Conservation (phyloP, 2,329 filamentous ascomycete species). For the Fusarium bactridioides region DNA sequence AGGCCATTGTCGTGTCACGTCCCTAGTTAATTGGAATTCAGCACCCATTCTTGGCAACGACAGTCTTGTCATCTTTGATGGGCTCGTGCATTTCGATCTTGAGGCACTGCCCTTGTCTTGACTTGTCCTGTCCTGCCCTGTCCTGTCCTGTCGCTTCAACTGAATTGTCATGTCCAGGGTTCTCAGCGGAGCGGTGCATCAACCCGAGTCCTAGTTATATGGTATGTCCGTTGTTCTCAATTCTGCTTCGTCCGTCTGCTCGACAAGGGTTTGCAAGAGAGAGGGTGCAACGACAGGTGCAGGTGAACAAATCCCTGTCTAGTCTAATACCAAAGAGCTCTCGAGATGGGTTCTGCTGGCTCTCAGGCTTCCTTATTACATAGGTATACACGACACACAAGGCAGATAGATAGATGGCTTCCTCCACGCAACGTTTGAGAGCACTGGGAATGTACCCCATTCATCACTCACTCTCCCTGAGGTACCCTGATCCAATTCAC, state of each 20-base stretch:
- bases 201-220: neutral
- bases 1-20: neutral
- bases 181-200: conserved; percentile 6
- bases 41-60: neutral
- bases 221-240: neutral
- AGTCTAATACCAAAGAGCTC: conserved; percentile 15
- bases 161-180: conserved; percentile 32
- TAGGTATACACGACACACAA: conserved; percentile 16
- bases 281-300: conserved; percentile 14
- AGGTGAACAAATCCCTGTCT: conserved; percentile 29
- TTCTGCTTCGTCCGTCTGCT: conserved; percentile 18
- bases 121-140: neutral
- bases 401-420: neutral
- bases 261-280: conserved; percentile 26
- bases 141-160: conserved; percentile 12
- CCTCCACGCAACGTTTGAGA: conserved; percentile 10
- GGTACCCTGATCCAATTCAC: conserved; percentile 20
- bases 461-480: neutral
- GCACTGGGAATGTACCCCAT: neutral
- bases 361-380: conserved; percentile 10
- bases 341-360: conserved; percentile 23
- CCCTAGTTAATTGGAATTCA: neutral
- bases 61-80: neutral
- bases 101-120: conserved; percentile 22
- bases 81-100: conserved; percentile 33